Conservation (phyloP, 2,329 filamentous ascomycete species). For the Ophiostoma australiae region DNA sequence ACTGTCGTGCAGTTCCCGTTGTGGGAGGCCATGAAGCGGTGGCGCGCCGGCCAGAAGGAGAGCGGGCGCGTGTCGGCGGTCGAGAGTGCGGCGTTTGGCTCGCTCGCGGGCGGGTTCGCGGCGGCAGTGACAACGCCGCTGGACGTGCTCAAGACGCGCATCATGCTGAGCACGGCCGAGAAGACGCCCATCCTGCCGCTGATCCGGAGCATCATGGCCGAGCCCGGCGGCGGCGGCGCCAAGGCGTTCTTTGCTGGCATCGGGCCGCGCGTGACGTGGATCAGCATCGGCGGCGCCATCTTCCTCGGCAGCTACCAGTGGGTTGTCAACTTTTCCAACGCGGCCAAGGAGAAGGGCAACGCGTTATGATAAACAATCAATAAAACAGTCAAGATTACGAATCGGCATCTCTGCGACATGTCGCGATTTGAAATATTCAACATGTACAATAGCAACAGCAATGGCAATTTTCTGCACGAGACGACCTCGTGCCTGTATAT, state of each 20-base stretch:
- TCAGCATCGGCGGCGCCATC: slow-evolving; percentile 87
- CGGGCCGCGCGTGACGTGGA: slow-evolving; percentile 86
- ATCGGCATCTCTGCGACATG: too few species aligned
- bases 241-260: slow-evolving; percentile 69
- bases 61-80: slow-evolving; percentile 55
- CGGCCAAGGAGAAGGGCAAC: not conserved
- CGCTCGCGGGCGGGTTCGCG: slow-evolving; percentile 74
- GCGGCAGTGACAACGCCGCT: slow-evolving; percentile 86
- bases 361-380: not conserved
- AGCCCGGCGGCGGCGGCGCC: slow-evolving; percentile 59
- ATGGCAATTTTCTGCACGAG: slow-evolving; percentile 11
- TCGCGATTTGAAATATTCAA: not conserved
- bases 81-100: slow-evolving; percentile 82
- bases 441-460: slow-evolving; percentile 18
- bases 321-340: slow-evolving; percentile 65
- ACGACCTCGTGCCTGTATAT: slow-evolving; percentile 13
- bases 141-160: slow-evolving; percentile 92
- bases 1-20: slow-evolving; percentile 96
- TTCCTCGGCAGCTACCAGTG: slow-evolving; percentile 93
- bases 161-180: slow-evolving; percentile 81
- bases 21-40: slow-evolving; percentile 87
- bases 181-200: slow-evolving; percentile 56
- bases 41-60: slow-evolving; percentile 40
- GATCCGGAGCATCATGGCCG: slow-evolving; percentile 58
- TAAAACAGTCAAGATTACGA: not conserved